phyloP scores from a whole-genome alignment of 495 filamentous ascomycete genomes.

The Glonium stellatum region DNA sequence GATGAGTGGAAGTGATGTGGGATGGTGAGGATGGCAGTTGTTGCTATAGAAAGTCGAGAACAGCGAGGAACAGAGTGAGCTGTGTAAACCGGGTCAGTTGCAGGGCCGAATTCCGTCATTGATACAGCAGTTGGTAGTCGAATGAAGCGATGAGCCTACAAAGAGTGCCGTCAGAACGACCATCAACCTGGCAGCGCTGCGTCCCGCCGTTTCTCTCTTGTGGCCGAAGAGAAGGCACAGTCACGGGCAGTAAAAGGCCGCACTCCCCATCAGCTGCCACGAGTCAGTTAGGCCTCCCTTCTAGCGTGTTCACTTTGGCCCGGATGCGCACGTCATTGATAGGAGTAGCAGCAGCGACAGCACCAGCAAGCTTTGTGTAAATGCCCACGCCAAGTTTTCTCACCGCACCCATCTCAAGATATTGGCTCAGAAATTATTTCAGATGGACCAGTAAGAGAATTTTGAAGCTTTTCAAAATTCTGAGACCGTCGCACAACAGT shows the following conservation, averaged over 20 bases:
- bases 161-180: neutral
- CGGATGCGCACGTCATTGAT: too few relatives aligned
- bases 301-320: neutral
- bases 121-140: neutral
- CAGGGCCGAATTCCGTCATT: neutral
- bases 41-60: conserved; percentile 19
- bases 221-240: neutral
- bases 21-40: too few relatives aligned
- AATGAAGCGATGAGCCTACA: neutral
- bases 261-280: neutral
- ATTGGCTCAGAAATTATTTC: neutral
- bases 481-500: neutral
- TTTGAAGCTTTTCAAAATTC: neutral
- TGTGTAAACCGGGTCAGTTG: neutral
- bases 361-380: neutral
- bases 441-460: neutral
- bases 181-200: neutral
- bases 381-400: neutral
- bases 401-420: neutral
- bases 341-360: too few relatives aligned
- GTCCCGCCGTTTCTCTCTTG: neutral
- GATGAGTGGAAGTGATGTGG: conserved; percentile 43
- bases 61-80: conserved; percentile 38
- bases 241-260: neutral
- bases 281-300: neutral